These are phyloP conservation scores for Lizonia empirigonia DNA, from an alignment of 2,329 filamentous ascomycete species.

Conservation along the genomic window DNA sequence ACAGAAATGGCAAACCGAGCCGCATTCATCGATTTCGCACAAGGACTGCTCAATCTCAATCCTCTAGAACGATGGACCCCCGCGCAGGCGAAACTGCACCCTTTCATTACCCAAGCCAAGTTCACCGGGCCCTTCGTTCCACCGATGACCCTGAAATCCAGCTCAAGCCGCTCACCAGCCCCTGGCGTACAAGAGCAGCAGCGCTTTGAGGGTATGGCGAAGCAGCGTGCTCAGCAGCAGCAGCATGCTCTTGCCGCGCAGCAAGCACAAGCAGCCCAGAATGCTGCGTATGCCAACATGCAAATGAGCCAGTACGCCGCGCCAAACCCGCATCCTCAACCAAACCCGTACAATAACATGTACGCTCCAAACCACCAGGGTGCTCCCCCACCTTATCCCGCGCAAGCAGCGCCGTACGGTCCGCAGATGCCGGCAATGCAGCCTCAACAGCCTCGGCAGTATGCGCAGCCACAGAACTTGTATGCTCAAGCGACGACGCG, in stretches of 20 bases:
- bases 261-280: conserved; percentile 61
- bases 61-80: conserved; percentile 97
- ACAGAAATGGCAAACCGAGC: conserved; percentile 97
- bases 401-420: conserved; percentile 63
- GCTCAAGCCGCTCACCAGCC: conserved; percentile 83
- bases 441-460: conserved; percentile 46
- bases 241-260: conserved; percentile 62
- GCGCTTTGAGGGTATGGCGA: conserved; percentile 90
- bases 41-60: conserved; percentile 90
- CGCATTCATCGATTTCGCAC: conserved; percentile 97
- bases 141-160: conserved; percentile 93
- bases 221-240: conserved; percentile 73
- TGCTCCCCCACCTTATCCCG: conserved; percentile 78
- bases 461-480: conserved; percentile 70
- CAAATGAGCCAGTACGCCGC: conserved; percentile 61
- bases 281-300: conserved; percentile 69
- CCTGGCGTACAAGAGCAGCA: conserved; percentile 95
- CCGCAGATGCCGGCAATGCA: conserved; percentile 63
- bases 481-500: conserved; percentile 78
- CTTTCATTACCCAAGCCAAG: conserved; percentile 98
- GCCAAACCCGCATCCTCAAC: conserved; percentile 54
- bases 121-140: conserved; percentile 95
- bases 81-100: conserved; percentile 94
- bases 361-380: conserved; percentile 71
- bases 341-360: conserved; percentile 79